phyloP scores from a whole-genome alignment of 2,329 filamentous ascomycete species.

The Nigrospora osmanthi region DNA sequence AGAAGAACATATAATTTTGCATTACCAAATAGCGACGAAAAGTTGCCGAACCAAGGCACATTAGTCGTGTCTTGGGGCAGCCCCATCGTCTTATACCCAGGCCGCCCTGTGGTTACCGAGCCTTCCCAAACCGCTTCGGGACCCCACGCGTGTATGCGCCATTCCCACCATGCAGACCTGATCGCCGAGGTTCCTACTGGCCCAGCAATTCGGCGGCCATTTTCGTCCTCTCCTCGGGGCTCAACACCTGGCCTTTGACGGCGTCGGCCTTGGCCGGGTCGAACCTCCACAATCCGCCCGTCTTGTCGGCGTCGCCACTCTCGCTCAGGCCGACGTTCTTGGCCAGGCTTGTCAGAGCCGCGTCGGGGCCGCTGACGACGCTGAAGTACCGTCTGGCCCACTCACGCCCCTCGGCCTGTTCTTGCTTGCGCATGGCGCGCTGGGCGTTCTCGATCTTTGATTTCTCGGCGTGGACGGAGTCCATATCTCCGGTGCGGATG shows the following conservation, averaged over 20 bases:
- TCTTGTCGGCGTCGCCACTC: slow-evolving; percentile 51
- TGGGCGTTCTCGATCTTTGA: slow-evolving; percentile 76
- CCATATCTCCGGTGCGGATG: slow-evolving; percentile 68
- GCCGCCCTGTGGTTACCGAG: too few species aligned
- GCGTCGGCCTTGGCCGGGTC: slow-evolving; percentile 36
- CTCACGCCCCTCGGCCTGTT: slow-evolving; percentile 48
- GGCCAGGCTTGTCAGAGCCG: slow-evolving; percentile 36
- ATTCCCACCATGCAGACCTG: too few species aligned
- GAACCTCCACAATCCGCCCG: slow-evolving; percentile 53
- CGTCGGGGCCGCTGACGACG: slow-evolving; percentile 31
- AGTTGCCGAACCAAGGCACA: too few species aligned
- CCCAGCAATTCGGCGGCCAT: slow-evolving; percentile 23
- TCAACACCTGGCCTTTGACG: slow-evolving; percentile 23
- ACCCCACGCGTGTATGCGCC: too few species aligned
- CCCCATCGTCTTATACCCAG: too few species aligned
- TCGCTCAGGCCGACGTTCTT: slow-evolving; percentile 35
- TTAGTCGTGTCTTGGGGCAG: too few species aligned
- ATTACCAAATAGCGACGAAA: too few species aligned
- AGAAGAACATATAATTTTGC: too few species aligned
- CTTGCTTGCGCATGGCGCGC: slow-evolving; percentile 57
- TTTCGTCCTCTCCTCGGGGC: slow-evolving; percentile 27
- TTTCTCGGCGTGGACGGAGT: slow-evolving; percentile 64
- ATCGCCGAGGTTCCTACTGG: slow-evolving; percentile 10
- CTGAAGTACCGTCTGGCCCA: slow-evolving; percentile 87
- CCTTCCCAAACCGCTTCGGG: too few species aligned